A percentile compares a stretch with the other conserved stretches of the same genome.
phyloP scores from a whole-genome alignment of 2,329 filamentous ascomycete species.

The Exophiala xenobiotica region DNA sequence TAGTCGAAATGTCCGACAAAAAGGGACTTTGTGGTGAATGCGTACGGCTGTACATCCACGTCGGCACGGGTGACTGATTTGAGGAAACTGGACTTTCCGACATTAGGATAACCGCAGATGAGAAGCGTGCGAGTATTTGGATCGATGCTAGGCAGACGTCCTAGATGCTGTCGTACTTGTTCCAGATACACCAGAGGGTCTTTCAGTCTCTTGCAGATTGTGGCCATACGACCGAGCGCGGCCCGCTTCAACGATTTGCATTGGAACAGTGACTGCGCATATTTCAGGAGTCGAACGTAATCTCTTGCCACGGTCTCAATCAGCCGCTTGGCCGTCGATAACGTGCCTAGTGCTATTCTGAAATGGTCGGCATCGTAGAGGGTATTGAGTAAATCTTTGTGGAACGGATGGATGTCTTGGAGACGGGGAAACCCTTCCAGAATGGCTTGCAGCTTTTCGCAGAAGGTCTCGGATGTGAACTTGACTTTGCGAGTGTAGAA shows the following conservation, averaged over 20 bases:
- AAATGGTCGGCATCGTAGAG: constrained; percentile 99
- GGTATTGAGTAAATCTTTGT: constrained; percentile 89
- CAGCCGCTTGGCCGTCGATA: constrained; percentile 92
- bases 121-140: constrained; percentile 94
- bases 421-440: constrained; percentile 90
- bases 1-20: constrained; percentile 98
- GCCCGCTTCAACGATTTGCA: constrained; percentile 99
- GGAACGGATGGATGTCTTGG: constrained; percentile 93
- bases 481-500: constrained; percentile 99
- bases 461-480: constrained; percentile 95
- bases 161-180: constrained; percentile 93
- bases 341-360: constrained; percentile 90
- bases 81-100: constrained; percentile 95
- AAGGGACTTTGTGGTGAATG: constrained; percentile 95
- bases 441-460: constrained; percentile 87
- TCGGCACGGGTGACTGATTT: constrained; percentile 89
- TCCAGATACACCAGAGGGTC: constrained; percentile 94
- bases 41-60: constrained; percentile 95
- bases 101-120: constrained; percentile 96
- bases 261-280: constrained; percentile 94
- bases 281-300: constrained; percentile 94
- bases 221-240: constrained; percentile 95
- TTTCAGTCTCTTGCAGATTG: constrained; percentile 89
- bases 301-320: constrained; percentile 96
- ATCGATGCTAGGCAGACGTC: constrained; percentile 96